phyloP scores from a whole-genome alignment of 352 stramenopile species.

The Globisporangium irregulare region DNA sequence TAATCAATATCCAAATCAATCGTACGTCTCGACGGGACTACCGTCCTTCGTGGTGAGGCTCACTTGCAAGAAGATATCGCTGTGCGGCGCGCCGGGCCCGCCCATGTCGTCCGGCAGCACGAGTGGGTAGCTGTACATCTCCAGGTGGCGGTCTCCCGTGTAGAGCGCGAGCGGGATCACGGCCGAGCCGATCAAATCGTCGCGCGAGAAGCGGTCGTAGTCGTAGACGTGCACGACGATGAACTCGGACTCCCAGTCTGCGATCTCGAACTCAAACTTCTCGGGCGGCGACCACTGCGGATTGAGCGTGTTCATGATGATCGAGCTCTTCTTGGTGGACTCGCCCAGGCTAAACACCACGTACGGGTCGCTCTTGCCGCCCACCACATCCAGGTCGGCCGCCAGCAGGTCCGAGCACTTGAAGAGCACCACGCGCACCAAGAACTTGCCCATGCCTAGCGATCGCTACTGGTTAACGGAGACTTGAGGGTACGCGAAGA shows the following conservation, averaged over 20 bases:
- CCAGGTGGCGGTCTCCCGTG: slow-evolving; percentile 47
- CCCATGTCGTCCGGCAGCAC: slow-evolving; percentile 58
- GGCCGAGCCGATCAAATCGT: slow-evolving; percentile 73
- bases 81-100: slow-evolving; percentile 38
- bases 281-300: slow-evolving; percentile 67
- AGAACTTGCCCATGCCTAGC: slow-evolving; percentile 33
- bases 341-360: slow-evolving; percentile 58
- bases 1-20: slow-evolving; percentile 11
- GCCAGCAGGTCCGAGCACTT: slow-evolving; percentile 59
- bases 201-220: slow-evolving; percentile 60
- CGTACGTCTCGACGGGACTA: slow-evolving; percentile 37
- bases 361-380: slow-evolving; percentile 76
- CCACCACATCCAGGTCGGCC: slow-evolving; percentile 42
- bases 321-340: slow-evolving; percentile 58
- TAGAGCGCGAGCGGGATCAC: slow-evolving; percentile 64
- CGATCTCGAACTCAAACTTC: slow-evolving; percentile 70
- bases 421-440: slow-evolving; percentile 58
- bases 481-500: neutral
- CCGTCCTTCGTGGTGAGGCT: slow-evolving; percentile 50
- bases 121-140: slow-evolving; percentile 71
- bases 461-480: neutral
- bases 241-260: slow-evolving; percentile 61
- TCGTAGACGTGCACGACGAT: slow-evolving; percentile 69
- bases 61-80: slow-evolving; percentile 67
- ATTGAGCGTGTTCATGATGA: slow-evolving; percentile 61